Conservation (phyloP, 345 rosid genomes). For the Citrus reticulata region DNA sequence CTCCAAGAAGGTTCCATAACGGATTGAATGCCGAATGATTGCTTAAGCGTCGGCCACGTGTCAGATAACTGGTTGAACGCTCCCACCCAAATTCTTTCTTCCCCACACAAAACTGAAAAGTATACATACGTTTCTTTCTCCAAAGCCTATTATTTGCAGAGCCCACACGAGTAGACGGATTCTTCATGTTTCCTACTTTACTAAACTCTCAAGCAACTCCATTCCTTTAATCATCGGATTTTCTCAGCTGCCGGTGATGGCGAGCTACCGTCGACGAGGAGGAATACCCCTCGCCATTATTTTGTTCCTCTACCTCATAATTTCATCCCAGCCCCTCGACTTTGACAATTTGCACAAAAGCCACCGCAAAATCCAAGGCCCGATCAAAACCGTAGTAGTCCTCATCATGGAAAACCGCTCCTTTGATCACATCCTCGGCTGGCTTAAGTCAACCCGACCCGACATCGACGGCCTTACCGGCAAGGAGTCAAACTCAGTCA, state of each 20-base stretch:
- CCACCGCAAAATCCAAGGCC: constrained; percentile 65
- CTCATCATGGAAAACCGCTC: constrained; percentile 98
- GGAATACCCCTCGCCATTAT: constrained; percentile 22
- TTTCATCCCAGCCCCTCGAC: constrained; percentile 54
- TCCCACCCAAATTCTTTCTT: not conserved
- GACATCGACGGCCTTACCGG: constrained; percentile 86
- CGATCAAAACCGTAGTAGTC: constrained; percentile 87
- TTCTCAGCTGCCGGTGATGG: constrained; percentile 28
- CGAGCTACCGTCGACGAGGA: constrained; percentile 51
- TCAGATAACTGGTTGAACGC: not conserved
- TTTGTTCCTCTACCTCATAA: constrained; percentile 44
- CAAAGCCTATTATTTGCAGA: not conserved
- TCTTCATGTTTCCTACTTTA: not conserved
- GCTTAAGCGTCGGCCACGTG: constrained; percentile 5
- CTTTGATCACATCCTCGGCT: constrained; percentile 89
- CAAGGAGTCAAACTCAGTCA: constrained; percentile 55
- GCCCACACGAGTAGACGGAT: not conserved
- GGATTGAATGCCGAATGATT: not conserved
- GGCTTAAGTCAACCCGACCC: constrained; percentile 90
- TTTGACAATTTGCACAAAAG: constrained; percentile 22
- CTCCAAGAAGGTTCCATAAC: not conserved
- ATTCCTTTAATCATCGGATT: not conserved
- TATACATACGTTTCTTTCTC: not conserved
- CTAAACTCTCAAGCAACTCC: not conserved
- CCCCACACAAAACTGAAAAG: not conserved